Evolutionary conservation across 192 early-diverging fungal genomes (phyloP).

Genomic region (Rhizoclosmatium globosum): DNA sequence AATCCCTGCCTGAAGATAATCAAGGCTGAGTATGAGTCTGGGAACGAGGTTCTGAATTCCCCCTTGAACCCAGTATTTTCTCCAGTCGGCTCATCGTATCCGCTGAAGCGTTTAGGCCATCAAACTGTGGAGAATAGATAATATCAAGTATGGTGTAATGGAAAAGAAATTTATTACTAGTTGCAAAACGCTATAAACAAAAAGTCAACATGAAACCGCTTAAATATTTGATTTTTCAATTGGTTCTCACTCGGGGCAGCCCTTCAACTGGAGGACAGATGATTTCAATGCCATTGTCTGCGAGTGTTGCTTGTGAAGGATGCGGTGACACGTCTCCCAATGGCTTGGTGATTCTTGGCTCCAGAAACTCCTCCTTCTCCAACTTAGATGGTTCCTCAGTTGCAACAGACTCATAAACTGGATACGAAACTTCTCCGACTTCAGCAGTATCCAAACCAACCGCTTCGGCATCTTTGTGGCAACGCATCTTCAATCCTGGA

Average conservation of each 20-base stretch:
- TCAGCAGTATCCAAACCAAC: conserved; percentile 81
- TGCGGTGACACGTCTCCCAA: background rate
- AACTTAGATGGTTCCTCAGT: background rate
- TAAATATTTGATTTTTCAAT: background rate
- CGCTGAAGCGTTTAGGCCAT: background rate
- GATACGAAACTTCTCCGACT: conserved; percentile 82
- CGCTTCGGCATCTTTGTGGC: conserved; percentile 71
- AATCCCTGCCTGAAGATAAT: too few relatives aligned
- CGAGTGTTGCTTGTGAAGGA: conserved; percentile 6
- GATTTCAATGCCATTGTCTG: conserved; percentile 11
- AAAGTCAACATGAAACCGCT: background rate
- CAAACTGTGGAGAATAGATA: background rate
- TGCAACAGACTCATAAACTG: conserved; percentile 40
- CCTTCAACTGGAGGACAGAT: background rate
- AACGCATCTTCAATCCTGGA: conserved; percentile 74
- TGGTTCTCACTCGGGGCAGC: too few relatives aligned
- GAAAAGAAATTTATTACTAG: background rate
- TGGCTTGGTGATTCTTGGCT: background rate
- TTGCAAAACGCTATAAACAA: background rate
- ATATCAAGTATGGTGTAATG: background rate
- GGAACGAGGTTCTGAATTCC: too few relatives aligned
- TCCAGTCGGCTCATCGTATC: too few relatives aligned
- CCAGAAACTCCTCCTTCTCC: background rate
- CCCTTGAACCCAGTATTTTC: too few relatives aligned
- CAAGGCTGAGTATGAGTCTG: too few relatives aligned